Conservation (phyloP, 176 grass and related monocot species). For the Ensete glaucum region DNA sequence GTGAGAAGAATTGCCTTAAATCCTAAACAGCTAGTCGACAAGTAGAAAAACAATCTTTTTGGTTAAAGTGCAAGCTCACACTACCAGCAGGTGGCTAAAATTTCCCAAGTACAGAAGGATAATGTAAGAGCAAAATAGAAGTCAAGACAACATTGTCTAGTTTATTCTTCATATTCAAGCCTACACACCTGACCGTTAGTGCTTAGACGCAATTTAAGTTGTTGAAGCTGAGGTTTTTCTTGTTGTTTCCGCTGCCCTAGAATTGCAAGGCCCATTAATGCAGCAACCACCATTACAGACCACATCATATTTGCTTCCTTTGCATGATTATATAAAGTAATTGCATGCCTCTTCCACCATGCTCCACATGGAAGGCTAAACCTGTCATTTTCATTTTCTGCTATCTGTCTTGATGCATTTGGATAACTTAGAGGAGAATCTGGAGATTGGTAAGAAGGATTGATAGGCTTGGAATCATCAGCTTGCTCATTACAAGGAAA, state of each 20-base stretch:
- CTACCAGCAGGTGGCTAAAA: too few relatives aligned
- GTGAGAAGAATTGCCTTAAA: too few relatives aligned
- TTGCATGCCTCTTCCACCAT: slow-evolving; percentile 43
- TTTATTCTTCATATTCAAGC: not conserved
- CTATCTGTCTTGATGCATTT: not conserved
- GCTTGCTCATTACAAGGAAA: not conserved
- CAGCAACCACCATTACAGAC: slow-evolving; percentile 32
- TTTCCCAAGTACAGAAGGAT: too few relatives aligned
- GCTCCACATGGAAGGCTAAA: slow-evolving; percentile 16
- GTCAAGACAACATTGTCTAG: not conserved
- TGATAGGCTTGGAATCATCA: not conserved
- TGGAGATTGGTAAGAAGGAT: not conserved
- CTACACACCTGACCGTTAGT: slow-evolving; percentile 27
- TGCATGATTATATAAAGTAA: slow-evolving; percentile 29
- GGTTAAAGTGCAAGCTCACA: too few relatives aligned
- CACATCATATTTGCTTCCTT: slow-evolving; percentile 36
- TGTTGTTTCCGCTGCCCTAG: slow-evolving; percentile 32
- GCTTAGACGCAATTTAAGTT: slow-evolving; percentile 37
- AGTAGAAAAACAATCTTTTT: too few relatives aligned
- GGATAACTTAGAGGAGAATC: not conserved
- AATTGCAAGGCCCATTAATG: slow-evolving; percentile 35
- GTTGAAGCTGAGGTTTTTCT: slow-evolving; percentile 32
- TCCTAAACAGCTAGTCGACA: too few relatives aligned
- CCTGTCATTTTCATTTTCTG: not conserved
- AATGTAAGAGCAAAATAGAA: too few relatives aligned